These are phyloP conservation scores for Crotalaria pallida DNA, from an alignment of 306 rosid species.

Conservation along the genomic window DNA sequence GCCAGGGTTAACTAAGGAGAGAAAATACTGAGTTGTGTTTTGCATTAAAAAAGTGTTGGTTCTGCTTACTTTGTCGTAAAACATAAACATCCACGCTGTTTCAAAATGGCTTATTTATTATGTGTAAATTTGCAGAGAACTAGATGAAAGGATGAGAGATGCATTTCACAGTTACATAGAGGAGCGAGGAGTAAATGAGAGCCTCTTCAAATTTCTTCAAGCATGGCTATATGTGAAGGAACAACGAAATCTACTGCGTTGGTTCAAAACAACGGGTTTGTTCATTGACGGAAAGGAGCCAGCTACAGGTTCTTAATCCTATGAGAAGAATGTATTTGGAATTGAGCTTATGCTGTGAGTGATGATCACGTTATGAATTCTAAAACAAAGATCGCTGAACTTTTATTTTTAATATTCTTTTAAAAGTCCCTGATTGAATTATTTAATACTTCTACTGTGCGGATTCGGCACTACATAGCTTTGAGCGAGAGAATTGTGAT, in stretches of 20 bases:
- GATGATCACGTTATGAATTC: constrained; percentile 8
- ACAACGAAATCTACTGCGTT: constrained; percentile 74
- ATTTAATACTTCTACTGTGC: too few relatives aligned
- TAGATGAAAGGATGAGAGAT: constrained; percentile 72
- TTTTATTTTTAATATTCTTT: not conserved
- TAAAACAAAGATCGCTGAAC: not conserved
- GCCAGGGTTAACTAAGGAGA: not conserved
- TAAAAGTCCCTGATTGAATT: not conserved
- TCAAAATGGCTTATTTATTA: not conserved
- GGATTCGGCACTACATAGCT: too few relatives aligned
- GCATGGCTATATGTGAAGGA: constrained; percentile 97
- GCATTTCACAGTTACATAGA: constrained; percentile 73
- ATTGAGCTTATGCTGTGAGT: not conserved
- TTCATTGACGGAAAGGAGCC: constrained; percentile 51
- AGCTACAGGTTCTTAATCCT: constrained; percentile 34
- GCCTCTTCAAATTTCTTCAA: constrained; percentile 82
- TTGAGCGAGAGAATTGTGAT: too few relatives aligned
- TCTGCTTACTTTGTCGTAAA: not conserved
- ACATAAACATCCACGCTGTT: not conserved
- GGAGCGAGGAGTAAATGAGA: constrained; percentile 80
- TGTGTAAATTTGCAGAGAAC: constrained; percentile 50
- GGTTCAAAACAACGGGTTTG: constrained; percentile 71
- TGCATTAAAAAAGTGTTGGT: not conserved
- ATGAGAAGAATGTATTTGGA: constrained; percentile 9
- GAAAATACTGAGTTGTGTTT: not conserved